These are phyloP conservation scores for Hypoxylon intermedium DNA, from an alignment of 495 filamentous ascomycete species.

Conservation along the genomic window DNA sequence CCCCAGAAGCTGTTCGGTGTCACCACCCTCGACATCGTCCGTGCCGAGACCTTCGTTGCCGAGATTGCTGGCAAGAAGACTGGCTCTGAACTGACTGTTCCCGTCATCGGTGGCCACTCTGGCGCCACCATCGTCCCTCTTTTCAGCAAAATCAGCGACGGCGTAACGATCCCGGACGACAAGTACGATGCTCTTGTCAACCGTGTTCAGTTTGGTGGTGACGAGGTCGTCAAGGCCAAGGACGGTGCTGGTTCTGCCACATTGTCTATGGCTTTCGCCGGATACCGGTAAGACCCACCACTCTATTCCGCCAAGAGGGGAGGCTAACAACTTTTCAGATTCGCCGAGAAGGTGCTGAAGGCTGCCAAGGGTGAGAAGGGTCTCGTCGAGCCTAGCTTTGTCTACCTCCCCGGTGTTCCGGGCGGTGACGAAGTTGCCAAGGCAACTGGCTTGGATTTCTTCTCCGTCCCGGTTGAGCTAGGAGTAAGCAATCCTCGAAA, in stretches of 20 bases:
- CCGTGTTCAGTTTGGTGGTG: constrained; percentile 96
- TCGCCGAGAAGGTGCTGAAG: constrained; percentile 91
- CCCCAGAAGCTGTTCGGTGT: constrained; percentile 95
- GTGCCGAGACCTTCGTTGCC: constrained; percentile 94
- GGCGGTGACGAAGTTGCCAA: constrained; percentile 86
- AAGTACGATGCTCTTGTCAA: constrained; percentile 87
- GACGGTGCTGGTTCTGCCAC: constrained; percentile 94
- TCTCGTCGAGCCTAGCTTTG: constrained; percentile 90
- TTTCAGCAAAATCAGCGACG: constrained; percentile 86
- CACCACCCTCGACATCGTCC: constrained; percentile 96
- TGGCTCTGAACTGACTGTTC: constrained; percentile 80
- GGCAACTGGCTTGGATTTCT: constrained; percentile 86
- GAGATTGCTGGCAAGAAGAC: constrained; percentile 81
- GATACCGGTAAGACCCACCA: constrained; percentile 72
- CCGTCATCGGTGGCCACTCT: constrained; percentile 95
- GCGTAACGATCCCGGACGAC: constrained; percentile 80
- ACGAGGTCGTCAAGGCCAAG: constrained; percentile 99
- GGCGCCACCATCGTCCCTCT: constrained; percentile 97
- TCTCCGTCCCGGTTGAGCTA: constrained; percentile 93
- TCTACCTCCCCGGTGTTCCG: constrained; percentile 88
- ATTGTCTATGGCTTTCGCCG: constrained; percentile 96
- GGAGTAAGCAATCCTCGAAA: constrained; percentile 68
- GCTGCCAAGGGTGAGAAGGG: constrained; percentile 86
- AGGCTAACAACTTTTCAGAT: constrained; percentile 59
- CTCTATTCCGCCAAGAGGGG: background rate